A percentile compares a stretch with the other conserved stretches of the same genome.
These are phyloP conservation scores for Manihot esculenta DNA, from an alignment of 441 rosid genomes.

Conservation along the genomic window DNA sequence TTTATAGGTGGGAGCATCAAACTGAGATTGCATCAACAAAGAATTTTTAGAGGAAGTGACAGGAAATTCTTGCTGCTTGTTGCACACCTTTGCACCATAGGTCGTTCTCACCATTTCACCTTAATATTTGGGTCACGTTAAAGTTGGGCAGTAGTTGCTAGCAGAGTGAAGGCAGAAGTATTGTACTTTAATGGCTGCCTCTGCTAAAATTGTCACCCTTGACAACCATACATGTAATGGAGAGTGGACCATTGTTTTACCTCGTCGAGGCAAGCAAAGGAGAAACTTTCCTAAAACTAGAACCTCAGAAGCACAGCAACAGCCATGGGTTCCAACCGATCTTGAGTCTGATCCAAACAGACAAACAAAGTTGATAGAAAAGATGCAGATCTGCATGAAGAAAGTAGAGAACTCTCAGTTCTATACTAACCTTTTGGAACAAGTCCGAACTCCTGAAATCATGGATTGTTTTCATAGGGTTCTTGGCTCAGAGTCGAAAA, in stretches of 20 bases:
- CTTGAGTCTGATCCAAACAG: constrained; percentile 37
- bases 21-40: not conserved
- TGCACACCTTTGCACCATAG: not conserved
- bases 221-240: constrained; percentile 34
- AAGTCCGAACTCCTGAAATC: constrained; percentile 51
- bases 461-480: constrained; percentile 38
- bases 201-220: constrained; percentile 31
- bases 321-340: constrained; percentile 58
- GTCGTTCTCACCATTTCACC: not conserved
- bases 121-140: not conserved
- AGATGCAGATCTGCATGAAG: constrained; percentile 46
- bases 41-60: not conserved
- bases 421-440: constrained; percentile 47
- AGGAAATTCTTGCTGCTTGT: not conserved
- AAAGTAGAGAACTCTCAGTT: constrained; percentile 57
- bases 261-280: constrained; percentile 44
- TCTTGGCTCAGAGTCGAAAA: constrained; percentile 48
- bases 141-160: too few relatives aligned
- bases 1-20: not conserved
- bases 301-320: constrained; percentile 30
- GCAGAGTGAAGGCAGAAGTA: too few relatives aligned
- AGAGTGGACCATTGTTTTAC: constrained; percentile 75
- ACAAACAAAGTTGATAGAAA: constrained; percentile 50
- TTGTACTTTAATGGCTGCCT: constrained; percentile 35
- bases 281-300: constrained; percentile 32